Evolutionary conservation across 139 green algal species (phyloP), one percentile per base, ranked within the genome.

Genomic region (Penium margaritaceum): DNA sequence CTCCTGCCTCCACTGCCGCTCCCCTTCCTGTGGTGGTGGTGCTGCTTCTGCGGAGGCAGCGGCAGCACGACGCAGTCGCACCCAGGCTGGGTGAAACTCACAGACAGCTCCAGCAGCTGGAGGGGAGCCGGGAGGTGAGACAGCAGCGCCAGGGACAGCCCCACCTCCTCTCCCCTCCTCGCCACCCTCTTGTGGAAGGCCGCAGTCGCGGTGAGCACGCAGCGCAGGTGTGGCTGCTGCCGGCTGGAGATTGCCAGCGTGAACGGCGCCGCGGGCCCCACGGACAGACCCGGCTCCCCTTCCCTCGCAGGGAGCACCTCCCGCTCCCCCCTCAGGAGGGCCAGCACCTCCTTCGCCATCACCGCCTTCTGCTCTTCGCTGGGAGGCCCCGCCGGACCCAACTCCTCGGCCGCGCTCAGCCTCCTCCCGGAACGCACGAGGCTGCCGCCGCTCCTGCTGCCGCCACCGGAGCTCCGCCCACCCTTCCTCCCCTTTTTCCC

Each of bases 11-110:
- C 24, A 17, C 63, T 54, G 21, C 63, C 21, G n/a, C 66, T 74
- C 37, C 30, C 19, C n/a, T n/a, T n/a, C n/a, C n/a, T n/a, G n/a
- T n/a, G n/a, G n/a, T n/a, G n/a, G n/a, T n/a, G n/a, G n/a, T n/a
- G n/a, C n/a, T n/a, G n/a, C n/a, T n/a, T n/a, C n/a, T n/a, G n/a
- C n/a, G n/a, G n/a, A n/a, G n/a, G n/a, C n/a, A n/a, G n/a, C 67
- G 36, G 14, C 27, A 21, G 3, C 62, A 78, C 6, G 9, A 21
- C 44, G 41, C 24, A 38, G 37, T 47, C 15, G 29, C 38, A 79
- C 14, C 21, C 36, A 0, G 72, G 21, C 30, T 75, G n/a, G 34
- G n/a, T 54, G 46, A 79, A 77, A 12, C 35, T n/a, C 46, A 79
- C 63, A 17, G 38, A 17, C 7, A 70, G 1, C 0, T 29, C 21